A percentile compares a stretch with the other conserved stretches of the same genome.
Evolutionary conservation across 441 rosid genomes (phyloP).

Genomic region (Pelargonium australe): DNA sequence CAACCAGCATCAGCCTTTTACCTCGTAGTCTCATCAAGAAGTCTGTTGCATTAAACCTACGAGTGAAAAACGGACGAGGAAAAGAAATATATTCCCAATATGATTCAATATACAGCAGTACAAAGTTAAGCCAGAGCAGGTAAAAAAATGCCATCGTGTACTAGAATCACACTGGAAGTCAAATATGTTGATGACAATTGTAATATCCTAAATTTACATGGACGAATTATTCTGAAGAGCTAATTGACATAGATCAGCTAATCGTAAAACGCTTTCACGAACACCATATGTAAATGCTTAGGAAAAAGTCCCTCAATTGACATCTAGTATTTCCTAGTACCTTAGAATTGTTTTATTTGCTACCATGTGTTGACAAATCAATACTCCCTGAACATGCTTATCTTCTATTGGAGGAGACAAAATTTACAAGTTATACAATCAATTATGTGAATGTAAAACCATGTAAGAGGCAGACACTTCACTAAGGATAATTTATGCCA

Average conservation of each 20-base stretch:
- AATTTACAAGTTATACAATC: background rate
- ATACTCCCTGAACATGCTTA: background rate
- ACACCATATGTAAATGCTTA: background rate
- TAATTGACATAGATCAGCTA: background rate
- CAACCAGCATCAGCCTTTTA: slow-evolving; percentile 76
- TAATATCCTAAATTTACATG: background rate
- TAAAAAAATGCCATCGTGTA: background rate
- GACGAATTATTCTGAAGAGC: background rate
- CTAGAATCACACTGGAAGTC: background rate
- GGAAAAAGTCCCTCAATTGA: background rate
- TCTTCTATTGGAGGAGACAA: background rate
- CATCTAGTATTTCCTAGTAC: slow-evolving; percentile 2
- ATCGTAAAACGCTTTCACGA: background rate
- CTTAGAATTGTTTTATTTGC: background rate
- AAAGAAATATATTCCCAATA: slow-evolving; percentile 12
- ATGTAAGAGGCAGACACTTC: background rate
- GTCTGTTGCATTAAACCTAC: slow-evolving; percentile 90
- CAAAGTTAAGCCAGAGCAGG: background rate
- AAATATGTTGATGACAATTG: background rate
- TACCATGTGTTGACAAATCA: background rate
- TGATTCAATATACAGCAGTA: background rate
- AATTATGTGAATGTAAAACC: background rate
- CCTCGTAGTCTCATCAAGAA: slow-evolving; percentile 75
- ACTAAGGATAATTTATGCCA: background rate
- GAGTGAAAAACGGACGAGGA: slow-evolving; percentile 31